These are phyloP conservation scores for Corynespora cassiicola DNA, from an alignment of 2,329 filamentous ascomycete genomes.

Conservation along the genomic window DNA sequence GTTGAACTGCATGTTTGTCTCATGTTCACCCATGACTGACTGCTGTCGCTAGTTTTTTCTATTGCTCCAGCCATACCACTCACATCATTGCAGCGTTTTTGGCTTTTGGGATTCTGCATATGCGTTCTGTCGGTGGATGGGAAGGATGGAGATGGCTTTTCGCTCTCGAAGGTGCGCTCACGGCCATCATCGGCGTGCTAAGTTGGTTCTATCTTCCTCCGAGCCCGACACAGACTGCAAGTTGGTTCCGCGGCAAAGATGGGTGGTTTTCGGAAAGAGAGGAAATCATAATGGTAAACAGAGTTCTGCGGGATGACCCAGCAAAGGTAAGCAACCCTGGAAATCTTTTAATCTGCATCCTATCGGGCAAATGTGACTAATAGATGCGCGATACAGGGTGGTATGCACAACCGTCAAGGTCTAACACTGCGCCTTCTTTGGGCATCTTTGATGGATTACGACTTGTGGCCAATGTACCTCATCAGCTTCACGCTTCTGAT, in stretches of 20 bases:
- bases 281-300: constrained; percentile 71
- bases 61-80: too few species aligned
- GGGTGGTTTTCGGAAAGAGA: constrained; percentile 71
- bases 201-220: constrained; percentile 38
- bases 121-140: constrained; percentile 50
- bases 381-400: too few species aligned
- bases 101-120: constrained; percentile 53
- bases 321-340: constrained; percentile 51
- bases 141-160: constrained; percentile 56
- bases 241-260: constrained; percentile 56
- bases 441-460: too few species aligned
- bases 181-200: constrained; percentile 19
- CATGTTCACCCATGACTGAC: too few species aligned
- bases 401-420: constrained; percentile 64
- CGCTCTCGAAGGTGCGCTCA: constrained; percentile 8
- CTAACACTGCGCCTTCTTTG: constrained; percentile 33
- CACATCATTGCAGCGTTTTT: constrained; percentile 55
- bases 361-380: too few species aligned
- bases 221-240: constrained; percentile 55
- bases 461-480: constrained; percentile 20
- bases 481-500: constrained; percentile 18
- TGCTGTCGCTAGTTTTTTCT: too few species aligned
- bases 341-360: too few species aligned
- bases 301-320: constrained; percentile 60
- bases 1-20: constrained; percentile 69